These are phyloP conservation scores for Sphagnum fallax DNA, from an alignment of 228 moss, liverwort and hornwort species.

Conservation along the genomic window DNA sequence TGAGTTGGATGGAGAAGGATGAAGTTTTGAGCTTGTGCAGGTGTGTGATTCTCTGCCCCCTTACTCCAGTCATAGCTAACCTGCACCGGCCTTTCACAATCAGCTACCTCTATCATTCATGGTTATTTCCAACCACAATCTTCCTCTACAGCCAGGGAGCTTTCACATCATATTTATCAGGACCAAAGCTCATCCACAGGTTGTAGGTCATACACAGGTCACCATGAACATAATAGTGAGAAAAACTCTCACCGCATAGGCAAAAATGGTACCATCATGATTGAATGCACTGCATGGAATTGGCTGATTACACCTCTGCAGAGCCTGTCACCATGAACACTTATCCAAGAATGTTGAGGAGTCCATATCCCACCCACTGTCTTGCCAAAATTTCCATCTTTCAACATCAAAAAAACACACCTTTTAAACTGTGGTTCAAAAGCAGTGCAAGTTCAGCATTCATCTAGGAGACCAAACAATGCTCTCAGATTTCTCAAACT, in stretches of 20 bases:
- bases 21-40: slow-evolving; percentile 70
- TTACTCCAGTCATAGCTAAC: slow-evolving; percentile 99
- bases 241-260: slow-evolving; percentile 58
- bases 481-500: no score
- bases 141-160: not conserved
- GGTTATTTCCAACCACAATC: not conserved
- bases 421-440: no score
- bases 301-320: slow-evolving; percentile 90
- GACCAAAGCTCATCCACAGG: no score
- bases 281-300: slow-evolving; percentile 96
- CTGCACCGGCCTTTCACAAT: slow-evolving; percentile 18
- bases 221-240: no score
- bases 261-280: slow-evolving; percentile 94
- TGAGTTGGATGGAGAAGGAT: slow-evolving; percentile 92
- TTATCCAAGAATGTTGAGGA: not conserved
- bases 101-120: not conserved
- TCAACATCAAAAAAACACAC: no score
- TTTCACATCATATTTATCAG: no score
- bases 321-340: slow-evolving; percentile 39
- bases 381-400: no score
- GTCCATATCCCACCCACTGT: not conserved
- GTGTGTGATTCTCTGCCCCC: slow-evolving; percentile 95
- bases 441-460: no score
- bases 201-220: no score
- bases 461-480: no score